Evolutionary conservation across 2,329 filamentous ascomycete genomes (phyloP), one percentile per base, ranked within the genome.

Genomic region (Aspergillus hortae): DNA sequence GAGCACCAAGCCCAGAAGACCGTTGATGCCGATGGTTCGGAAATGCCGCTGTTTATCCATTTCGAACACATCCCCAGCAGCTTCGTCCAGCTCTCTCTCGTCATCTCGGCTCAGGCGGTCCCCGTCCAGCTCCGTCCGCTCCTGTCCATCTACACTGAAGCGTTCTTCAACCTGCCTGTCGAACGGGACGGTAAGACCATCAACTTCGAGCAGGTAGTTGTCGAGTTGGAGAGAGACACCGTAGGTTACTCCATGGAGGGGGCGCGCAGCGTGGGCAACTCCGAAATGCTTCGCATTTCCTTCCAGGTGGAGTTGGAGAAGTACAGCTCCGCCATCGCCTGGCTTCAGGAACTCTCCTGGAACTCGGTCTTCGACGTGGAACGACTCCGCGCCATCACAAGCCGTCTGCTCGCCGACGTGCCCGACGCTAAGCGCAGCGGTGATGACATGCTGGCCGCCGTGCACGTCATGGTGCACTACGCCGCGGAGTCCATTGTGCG

Each of bases 111-210:
- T 0, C 81, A 85, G 2, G 77, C 83, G 30, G 78, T 96, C 1
- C 90, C 92, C 0, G 80, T 88, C n/a, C 83, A 92, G 57, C 80
- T 92, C 53, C 91, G 92, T 66, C 94, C 94, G 3, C 74, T 99
- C 19, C 77, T 97, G 44, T 81, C 87, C 3, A 80, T 97, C 38
- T 97, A 95, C 65, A 86, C 85, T 27, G 89, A 92, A 66, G 94
- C 92, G 65, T 96, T 97, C 76, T 99, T 97, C 79, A 92, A 90
- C 66, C 90, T 91, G 0, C 94, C 92, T 2, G 86, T 99, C 54
- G 79, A 81, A 62, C 85, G 86, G 27, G 80, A 91, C 61, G 91
- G 89, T 41, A 80, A 90, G 66, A 82, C 81, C 21, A 76, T 99
- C 27, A 85, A 88, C 44, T 99, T 97, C 62, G 94, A 97, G 68